Conservation (phyloP, 805 yeast species). For the Ogataea pilisensis region DNA sequence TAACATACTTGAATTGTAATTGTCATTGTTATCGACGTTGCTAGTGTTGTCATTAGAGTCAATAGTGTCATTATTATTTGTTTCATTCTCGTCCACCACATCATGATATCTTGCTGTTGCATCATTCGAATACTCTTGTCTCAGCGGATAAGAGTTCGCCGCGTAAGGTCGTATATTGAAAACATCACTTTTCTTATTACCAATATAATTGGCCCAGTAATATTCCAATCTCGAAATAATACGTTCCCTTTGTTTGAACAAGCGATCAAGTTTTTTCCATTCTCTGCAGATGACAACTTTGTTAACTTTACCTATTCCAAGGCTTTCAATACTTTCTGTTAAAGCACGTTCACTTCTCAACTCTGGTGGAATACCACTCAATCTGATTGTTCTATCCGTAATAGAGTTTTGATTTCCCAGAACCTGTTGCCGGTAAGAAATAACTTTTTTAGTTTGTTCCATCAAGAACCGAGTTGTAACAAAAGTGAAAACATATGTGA, state of each 20-base stretch:
- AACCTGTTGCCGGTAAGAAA: slow-evolving; percentile 71
- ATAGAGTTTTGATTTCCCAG: slow-evolving; percentile 83
- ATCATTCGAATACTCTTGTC: slow-evolving; percentile 8
- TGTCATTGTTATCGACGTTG: too few species aligned
- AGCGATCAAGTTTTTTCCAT: slow-evolving; percentile 69
- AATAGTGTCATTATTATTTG: too few species aligned
- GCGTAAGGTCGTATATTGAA: slow-evolving; percentile 27
- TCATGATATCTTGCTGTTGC: slow-evolving; percentile 16
- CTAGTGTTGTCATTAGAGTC: too few species aligned
- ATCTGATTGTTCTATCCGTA: slow-evolving; percentile 84
- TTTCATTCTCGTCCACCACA: too few species aligned
- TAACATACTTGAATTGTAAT: not conserved
- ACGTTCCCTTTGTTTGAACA: slow-evolving; percentile 55
- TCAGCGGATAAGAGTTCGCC: slow-evolving; percentile 22
- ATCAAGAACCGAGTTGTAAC: slow-evolving; percentile 57
- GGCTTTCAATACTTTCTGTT: slow-evolving; percentile 67
- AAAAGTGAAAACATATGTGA: slow-evolving; percentile 81
- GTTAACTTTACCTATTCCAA: slow-evolving; percentile 77
- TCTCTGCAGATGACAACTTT: slow-evolving; percentile 78
- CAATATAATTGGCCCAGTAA: slow-evolving; percentile 68
- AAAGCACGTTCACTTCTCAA: slow-evolving; percentile 68
- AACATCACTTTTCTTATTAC: slow-evolving; percentile 28
- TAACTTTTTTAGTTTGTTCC: slow-evolving; percentile 68
- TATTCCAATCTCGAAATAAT: slow-evolving; percentile 59
- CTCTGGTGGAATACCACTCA: slow-evolving; percentile 85